Evolutionary conservation across 495 filamentous ascomycete species (phyloP), one percentile per base, ranked within the genome.

Genomic region (Annulohypoxylon stygium): DNA sequence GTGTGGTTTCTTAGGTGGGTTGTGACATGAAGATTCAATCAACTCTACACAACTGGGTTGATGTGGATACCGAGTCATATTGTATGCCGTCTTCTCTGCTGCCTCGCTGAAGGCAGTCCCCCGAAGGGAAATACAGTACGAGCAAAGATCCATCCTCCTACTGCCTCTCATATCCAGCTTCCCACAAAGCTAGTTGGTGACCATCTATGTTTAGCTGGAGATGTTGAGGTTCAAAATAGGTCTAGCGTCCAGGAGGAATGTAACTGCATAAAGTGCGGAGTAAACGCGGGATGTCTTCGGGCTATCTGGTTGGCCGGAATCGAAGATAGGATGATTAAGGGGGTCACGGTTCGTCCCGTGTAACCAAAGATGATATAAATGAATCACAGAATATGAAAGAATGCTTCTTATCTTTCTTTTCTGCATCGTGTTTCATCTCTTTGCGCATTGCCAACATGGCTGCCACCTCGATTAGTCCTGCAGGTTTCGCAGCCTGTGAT

Each of bases 101-200:
- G 48, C 48, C 18, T 53, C 48, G 16, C 48, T 53, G 48, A 53
- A 53, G 18, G 48, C 48, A 11, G 23, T 53, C 20, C 48, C 48
- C 14, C 23, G 48, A 30, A 53, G 20, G 23, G 48, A 26, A 11
- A 53, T 20, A 20, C 48, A 53, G 9, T 53, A 53, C 11, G 25
- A 53, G 20, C 48, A 53, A 23, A 25, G 26, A 30, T 25, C 11
- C 48, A 53, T 53, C 47, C 36, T 7, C 36, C 8, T 10, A 39
- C 36, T 12, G 36, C 3, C 30, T 4, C 30, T 30, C 5, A 30
- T 30, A 30, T 30, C 5, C 30, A 6, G 5, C 30, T 2, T 30
- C 5, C 30, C 5, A 30, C 3, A 3, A 30, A 30, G 5, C 30
- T 6, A 30, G 5, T 30, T 30, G 30, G 5, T 30, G 30, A n/a